These are phyloP conservation scores for Trichoderma sp. DNA, from an alignment of 2,329 filamentous ascomycete species.

Conservation along the genomic window DNA sequence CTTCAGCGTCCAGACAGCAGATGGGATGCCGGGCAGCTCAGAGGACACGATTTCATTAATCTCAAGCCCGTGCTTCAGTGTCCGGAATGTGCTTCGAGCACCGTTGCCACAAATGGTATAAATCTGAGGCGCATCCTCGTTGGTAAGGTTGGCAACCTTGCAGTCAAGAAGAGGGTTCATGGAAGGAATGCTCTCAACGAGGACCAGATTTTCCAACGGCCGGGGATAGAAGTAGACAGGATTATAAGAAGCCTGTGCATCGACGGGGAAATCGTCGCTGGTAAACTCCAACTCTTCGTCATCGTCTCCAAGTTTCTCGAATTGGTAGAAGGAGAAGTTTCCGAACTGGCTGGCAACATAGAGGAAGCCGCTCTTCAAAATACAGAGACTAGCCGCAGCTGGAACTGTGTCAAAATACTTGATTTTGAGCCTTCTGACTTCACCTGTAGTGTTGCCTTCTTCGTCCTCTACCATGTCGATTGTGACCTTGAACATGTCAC, in stretches of 20 bases:
- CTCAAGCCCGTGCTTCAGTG: conserved; percentile 87
- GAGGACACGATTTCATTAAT: conserved; percentile 97
- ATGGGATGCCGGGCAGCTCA: conserved; percentile 83
- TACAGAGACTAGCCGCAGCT: conserved; percentile 81
- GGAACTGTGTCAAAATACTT: conserved; percentile 99
- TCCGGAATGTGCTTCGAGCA: conserved; percentile 86
- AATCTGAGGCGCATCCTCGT: conserved; percentile 94
- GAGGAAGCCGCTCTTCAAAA: conserved; percentile 92
- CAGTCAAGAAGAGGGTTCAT: conserved; percentile 91
- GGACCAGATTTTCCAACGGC: conserved; percentile 74
- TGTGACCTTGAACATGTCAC: conserved; percentile 96
- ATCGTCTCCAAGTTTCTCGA: conserved; percentile 95
- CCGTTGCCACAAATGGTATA: conserved; percentile 90
- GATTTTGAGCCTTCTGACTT: conserved; percentile 82
- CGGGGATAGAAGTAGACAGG: conserved; percentile 86
- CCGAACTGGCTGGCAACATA: conserved; percentile 92
- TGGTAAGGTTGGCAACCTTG: conserved; percentile 85
- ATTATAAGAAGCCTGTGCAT: conserved; percentile 69
- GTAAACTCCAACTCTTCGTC: conserved; percentile 85
- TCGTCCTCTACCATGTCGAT: conserved; percentile 87
- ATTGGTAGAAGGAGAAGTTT: conserved; percentile 94
- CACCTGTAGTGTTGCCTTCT: conserved; percentile 73
- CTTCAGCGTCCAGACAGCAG: conserved; percentile 94
- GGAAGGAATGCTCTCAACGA: conserved; percentile 82
- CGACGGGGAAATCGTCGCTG: conserved; percentile 79